Evolutionary conservation across 2,329 filamentous ascomycete species (phyloP).

Genomic region (Colletotrichum magnum): DNA sequence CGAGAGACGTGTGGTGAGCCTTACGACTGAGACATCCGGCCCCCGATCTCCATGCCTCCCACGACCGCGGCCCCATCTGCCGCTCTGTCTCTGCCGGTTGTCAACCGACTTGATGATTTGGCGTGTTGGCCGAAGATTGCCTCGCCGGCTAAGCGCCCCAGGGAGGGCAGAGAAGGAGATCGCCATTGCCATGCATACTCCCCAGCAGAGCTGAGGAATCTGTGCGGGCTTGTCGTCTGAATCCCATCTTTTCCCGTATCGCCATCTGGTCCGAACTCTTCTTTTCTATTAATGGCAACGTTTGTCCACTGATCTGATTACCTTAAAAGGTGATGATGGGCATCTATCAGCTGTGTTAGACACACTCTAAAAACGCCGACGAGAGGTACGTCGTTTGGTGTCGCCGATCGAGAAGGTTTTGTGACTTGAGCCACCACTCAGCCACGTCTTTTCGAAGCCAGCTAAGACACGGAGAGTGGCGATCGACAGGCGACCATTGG

Average conservation of each 20-base stretch:
- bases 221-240: slow-evolving; percentile 6
- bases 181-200: slow-evolving; percentile 13
- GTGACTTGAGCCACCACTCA: slow-evolving; percentile 17
- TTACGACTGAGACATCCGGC: slow-evolving; percentile 33
- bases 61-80: slow-evolving; percentile 25
- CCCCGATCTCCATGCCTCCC: slow-evolving; percentile 20
- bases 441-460: slow-evolving; percentile 3
- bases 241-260: not conserved
- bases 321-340: slow-evolving; percentile 4
- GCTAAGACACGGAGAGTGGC: slow-evolving; percentile 1
- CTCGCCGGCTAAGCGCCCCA: too few species aligned
- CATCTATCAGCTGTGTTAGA: not conserved
- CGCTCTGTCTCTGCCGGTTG: not conserved
- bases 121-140: too few species aligned
- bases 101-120: not conserved
- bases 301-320: not conserved
- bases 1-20: slow-evolving; percentile 1
- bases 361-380: not conserved
- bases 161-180: not conserved
- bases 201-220: slow-evolving; percentile 9
- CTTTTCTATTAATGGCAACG: not conserved
- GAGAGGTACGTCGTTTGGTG: slow-evolving; percentile 3
- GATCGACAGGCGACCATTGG: slow-evolving; percentile 16
- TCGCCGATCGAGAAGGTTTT: slow-evolving; percentile 6
- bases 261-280: not conserved